Evolutionary conservation across 208 protist genomes (phyloP).

Genomic region (Trypanosoma avium): DNA sequence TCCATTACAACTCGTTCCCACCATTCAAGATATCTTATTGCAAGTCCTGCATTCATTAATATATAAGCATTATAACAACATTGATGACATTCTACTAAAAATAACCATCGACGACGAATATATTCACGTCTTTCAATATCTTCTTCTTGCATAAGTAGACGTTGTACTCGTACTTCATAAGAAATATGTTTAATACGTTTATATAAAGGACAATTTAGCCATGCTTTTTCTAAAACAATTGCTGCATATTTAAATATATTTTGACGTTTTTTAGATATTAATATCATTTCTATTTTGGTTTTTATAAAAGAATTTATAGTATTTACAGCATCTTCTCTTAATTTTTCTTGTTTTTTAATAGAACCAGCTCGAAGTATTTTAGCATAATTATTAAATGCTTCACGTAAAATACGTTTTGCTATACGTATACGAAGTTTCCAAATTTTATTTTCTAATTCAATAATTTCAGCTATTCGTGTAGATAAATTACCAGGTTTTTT

Average conservation of each 20-base stretch:
- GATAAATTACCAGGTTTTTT: slow-evolving; percentile 16
- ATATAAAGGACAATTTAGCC: slow-evolving; percentile 31
- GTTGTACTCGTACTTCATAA: slow-evolving; percentile 26
- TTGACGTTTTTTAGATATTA: background rate
- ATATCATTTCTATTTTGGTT: background rate
- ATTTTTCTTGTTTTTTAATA: background rate
- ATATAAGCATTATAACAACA: slow-evolving; percentile 53
- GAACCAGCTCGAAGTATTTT: background rate
- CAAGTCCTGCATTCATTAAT: slow-evolving; percentile 34
- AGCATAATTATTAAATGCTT: slow-evolving; percentile 30
- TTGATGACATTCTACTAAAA: slow-evolving; percentile 63
- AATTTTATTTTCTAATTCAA: slow-evolving; percentile 23
- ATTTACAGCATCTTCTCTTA: background rate
- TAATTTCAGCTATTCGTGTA: slow-evolving; percentile 19
- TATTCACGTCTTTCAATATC: slow-evolving; percentile 65
- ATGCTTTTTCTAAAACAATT: slow-evolving; percentile 49
- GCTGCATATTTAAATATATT: slow-evolving; percentile 16
- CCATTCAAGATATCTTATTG: slow-evolving; percentile 5
- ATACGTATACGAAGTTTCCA: slow-evolving; percentile 30
- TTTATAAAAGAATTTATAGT: slow-evolving; percentile 28
- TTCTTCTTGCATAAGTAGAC: slow-evolving; percentile 50
- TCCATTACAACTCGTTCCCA: slow-evolving; percentile 15
- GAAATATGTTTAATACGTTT: slow-evolving; percentile 19
- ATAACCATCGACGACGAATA: slow-evolving; percentile 37
- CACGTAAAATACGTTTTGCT: slow-evolving; percentile 30